Evolutionary conservation across 345 rosid genomes (phyloP), one percentile per base, ranked within the genome.

Genomic region (Eucalyptus polyanthemos): DNA sequence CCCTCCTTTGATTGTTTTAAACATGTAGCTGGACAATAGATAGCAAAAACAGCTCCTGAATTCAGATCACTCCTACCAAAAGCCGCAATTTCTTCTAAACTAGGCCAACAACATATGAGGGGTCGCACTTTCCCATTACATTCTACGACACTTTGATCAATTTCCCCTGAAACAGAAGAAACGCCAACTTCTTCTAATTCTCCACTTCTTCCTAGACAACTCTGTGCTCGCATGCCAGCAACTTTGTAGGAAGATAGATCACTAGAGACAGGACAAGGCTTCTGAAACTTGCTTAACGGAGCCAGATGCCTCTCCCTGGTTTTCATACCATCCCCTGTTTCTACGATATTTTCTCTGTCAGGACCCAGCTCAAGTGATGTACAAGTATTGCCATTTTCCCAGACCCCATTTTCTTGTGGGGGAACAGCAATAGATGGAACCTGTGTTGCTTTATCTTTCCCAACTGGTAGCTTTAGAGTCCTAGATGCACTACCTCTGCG

Each of bases 401-500:
- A 86, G 31, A 85, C 80, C 87, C 87, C 90, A 90, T 91, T 94
- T 90, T 91, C 90, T 89, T 92, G 88, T 67, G 65, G 50, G 90
- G 85, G 88, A 87, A 88, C 91, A 89, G 62, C 87, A 87, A 87
- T 86, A 44, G 91, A 83, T 51, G 90, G 50, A 53, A 50, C 56
- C 72, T 65, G 90, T 90, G 89, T 92, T 86, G 67, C 83, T 90
- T 94, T 92, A 92, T 94, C 94, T 89, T 90, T 91, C 90, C 91
- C 76, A 91, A 86, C 92, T 51, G 98, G 98, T 91, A 97, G 93
- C 95, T 95, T 96, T 90, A 96, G 92, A 88, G 97, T 90, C 91
- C 93, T 93, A 87, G 96, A 95, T 89, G 92, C 92, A 90, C 94
- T 92, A 87, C 99, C 98, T 92, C 99, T 92, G 50, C 98, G 96